Evolutionary conservation across 2,329 filamentous ascomycete genomes (phyloP), one percentile per base, ranked within the genome.

Genomic region (Fusarium sp.): DNA sequence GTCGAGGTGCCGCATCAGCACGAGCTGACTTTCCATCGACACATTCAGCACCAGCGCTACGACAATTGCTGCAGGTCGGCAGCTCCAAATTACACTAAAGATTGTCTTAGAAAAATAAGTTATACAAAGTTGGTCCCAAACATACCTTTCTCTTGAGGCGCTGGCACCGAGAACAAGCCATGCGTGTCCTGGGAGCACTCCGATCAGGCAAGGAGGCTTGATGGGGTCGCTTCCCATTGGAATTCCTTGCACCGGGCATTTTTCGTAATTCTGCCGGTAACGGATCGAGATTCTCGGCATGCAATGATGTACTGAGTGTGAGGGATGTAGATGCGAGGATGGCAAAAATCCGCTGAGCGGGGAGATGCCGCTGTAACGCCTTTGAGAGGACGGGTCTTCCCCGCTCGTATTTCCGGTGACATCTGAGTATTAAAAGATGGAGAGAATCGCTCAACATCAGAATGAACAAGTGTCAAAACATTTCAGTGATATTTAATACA

Each of bases 141-240:
- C 81, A 30, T 79, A 85, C 85, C 51, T 83, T 83, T 74, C 88
- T 87, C 78, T 88, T 88, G 32, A 86, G 81, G 47, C 84, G 80
- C 67, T 88, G 86, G 62, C 86, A 88, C 10, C 82, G 78, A 24
- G 77, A 73, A 72, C 79, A 79, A 1, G 80, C 77, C 51, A 84
- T 72, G 11, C 79, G 75, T 18, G 51, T 55, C 34, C 51, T 55
- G 26, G 51, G 51, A 20, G 51, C 51, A 55, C 36, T 41, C 26
- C 51, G 36, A n/a, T 28, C 36, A 18, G 51, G 20, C 14, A 39
- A 22, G 20, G 51, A 39, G 6, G 51, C n/a, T 34, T 20, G 48
- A 36, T 11, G n/a, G 5, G 48, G 8, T 11, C 51, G 14, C 1
- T 41, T 48, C 9, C 51, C 62, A 8, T 48, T 56, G 1, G 39